Evolutionary conservation across 1,284 basidiomycete genomes (phyloP), one percentile per base, ranked within the genome.

Genomic region (Quambalaria eucalypti): DNA sequence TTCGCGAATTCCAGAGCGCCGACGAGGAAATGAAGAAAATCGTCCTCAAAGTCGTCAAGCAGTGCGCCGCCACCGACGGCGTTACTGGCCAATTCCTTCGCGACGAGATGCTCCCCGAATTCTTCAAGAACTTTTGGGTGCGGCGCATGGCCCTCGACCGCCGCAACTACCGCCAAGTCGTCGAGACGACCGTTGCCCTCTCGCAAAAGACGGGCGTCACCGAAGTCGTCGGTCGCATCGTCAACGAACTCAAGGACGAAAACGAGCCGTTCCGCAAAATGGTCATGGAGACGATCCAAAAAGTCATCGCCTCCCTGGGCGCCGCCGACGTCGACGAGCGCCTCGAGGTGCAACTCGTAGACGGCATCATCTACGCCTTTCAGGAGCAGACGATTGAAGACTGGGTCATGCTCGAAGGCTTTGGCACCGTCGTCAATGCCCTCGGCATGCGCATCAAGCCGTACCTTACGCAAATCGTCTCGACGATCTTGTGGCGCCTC

Each of bases 11-110:
- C 81, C 92, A 95, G 77, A 96, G 90, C 5, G 95, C 93, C 8
- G 95, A 98, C 76, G 95, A 98, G 78, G 95, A 98, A 80, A 98
- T 99, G 95, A 95, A 97, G 81, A 95, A 97, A 81, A 98, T 98
- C 66, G 93, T 99, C 2, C 80, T 98, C 51, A 97, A 98, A 77
- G 95, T 98, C 53, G 92, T 98, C 72, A 95, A 97, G 78, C 93
- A 99, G 77, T 98, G 95, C 74, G 90, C 95, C 36, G 88, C 89
- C 6, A 98, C 95, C 0, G 95, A 98, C 72, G 73, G 73, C n/a
- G 73, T 75, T 48, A 75, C 71, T 1, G 69, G 71, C 40, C 55
- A 62, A 9, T 75, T 71, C 53, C 48, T 75, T 25, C 91, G 90
- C 68, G 86, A 95, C 68, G 93, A 98, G 76, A 93, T 98, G 59